Evolutionary conservation across 441 rosid genomes (phyloP).

Genomic region (Dalechampia spathulata): DNA sequence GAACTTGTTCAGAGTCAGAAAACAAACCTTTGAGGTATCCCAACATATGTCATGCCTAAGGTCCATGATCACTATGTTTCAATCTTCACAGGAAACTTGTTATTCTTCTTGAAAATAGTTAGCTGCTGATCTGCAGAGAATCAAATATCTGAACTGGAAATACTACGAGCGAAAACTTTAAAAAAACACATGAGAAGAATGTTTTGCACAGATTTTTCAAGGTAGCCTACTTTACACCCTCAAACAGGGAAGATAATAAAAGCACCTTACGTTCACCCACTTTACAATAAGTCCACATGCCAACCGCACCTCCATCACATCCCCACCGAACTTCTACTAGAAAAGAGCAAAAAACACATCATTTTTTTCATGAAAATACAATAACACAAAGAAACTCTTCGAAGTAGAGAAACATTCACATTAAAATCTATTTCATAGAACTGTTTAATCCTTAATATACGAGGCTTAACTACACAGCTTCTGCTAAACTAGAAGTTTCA

Average conservation of each 20-base stretch:
- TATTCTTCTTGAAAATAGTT: constrained; percentile 12
- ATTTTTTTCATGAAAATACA: background rate
- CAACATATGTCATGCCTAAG: constrained; percentile 50
- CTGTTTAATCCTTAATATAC: background rate
- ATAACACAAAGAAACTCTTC: constrained; percentile 3
- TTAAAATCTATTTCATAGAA: constrained; percentile 4
- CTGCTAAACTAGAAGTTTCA: constrained; percentile 9
- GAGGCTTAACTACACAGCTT: constrained; percentile 19
- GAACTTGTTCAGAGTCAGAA: constrained; percentile 6
- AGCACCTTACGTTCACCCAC: constrained; percentile 40
- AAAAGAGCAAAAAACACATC: constrained; percentile 11
- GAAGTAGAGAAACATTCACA: background rate
- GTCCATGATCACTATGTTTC: constrained; percentile 42
- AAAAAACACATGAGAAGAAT: constrained; percentile 21
- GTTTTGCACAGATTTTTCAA: no score
- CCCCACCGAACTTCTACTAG: constrained; percentile 27
- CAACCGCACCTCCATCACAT: constrained; percentile 31
- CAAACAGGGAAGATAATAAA: constrained; percentile 18
- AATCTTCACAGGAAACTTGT: constrained; percentile 18
- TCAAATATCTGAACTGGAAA: constrained; percentile 7
- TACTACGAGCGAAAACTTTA: constrained; percentile 11
- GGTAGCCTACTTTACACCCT: constrained; percentile 17
- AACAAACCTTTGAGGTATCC: constrained; percentile 57
- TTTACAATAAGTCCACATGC: constrained; percentile 30
- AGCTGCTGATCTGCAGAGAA: constrained; percentile 31